Evolutionary conservation across 345 rosid species (phyloP).

Genomic region (Chamaenerion angustifolium): DNA sequence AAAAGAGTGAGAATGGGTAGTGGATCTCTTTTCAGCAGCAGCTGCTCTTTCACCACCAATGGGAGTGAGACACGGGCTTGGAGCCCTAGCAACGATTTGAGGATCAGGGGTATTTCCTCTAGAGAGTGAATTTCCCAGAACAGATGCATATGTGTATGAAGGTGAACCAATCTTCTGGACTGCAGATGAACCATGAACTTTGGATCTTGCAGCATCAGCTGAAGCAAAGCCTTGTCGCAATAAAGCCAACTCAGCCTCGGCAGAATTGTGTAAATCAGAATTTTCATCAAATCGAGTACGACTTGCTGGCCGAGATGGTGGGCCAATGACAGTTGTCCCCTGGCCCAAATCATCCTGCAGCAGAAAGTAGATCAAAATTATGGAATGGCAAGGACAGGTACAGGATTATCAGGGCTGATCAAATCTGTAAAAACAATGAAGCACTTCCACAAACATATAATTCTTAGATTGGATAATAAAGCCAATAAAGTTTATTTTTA

Average conservation of each 20-base stretch:
- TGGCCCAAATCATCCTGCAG: constrained; percentile 56
- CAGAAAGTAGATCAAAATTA: constrained; percentile 5
- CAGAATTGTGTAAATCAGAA: constrained; percentile 19
- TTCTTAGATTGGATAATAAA: too few species aligned
- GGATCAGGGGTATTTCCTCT: constrained; percentile 86
- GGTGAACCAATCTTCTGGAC: constrained; percentile 38
- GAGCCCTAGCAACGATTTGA: constrained; percentile 58
- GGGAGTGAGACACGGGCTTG: constrained; percentile 79
- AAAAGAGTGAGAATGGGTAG: constrained; percentile 34
- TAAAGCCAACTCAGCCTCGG: constrained; percentile 39
- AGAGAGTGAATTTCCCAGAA: constrained; percentile 62
- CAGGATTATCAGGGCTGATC: background rate
- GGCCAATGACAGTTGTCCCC: constrained; percentile 20
- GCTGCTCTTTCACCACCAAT: constrained; percentile 64
- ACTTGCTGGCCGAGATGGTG: constrained; percentile 69
- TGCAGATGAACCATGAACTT: constrained; percentile 34
- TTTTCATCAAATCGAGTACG: constrained; percentile 63
- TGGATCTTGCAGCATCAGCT: constrained; percentile 19
- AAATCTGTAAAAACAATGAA: too few species aligned
- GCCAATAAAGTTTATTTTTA: too few species aligned
- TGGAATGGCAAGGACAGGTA: background rate
- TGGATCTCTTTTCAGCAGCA: constrained; percentile 46
- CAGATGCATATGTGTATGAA: constrained; percentile 71
- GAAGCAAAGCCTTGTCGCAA: constrained; percentile 28
- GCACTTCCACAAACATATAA: too few species aligned